phyloP scores from a whole-genome alignment of 2,329 filamentous ascomycete genomes.

The Echinosphaeria canescens region DNA sequence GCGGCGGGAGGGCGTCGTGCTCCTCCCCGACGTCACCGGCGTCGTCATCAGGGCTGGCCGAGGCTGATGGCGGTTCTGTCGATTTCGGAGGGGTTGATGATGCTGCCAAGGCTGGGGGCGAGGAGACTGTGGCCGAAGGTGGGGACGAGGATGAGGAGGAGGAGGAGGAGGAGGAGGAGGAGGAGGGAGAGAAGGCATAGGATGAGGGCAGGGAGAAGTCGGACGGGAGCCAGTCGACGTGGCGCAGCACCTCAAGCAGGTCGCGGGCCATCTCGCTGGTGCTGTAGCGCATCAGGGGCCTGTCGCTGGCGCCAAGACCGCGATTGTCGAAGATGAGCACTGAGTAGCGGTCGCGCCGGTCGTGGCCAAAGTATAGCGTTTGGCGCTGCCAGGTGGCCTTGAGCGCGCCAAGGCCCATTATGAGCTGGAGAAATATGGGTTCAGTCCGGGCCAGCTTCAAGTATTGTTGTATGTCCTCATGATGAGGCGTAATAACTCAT shows the following conservation, averaged over 20 bases:
- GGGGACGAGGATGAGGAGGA: no score
- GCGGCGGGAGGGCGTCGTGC: conserved; percentile 2
- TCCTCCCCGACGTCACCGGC: no score
- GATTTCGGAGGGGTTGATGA: no score
- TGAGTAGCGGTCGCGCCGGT: conserved; percentile 42
- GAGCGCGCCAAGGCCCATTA: conserved; percentile 59
- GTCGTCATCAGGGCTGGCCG: no score
- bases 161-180: neutral
- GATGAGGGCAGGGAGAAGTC: no score
- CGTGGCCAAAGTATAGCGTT: conserved; percentile 63
- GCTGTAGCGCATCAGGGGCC: conserved; percentile 56
- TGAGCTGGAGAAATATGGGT: conserved; percentile 26
- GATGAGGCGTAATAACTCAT: no score
- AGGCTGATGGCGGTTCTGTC: no score
- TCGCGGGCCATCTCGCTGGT: conserved; percentile 74
- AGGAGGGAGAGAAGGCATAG: no score
- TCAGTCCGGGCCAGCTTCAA: no score
- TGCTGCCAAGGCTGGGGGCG: no score
- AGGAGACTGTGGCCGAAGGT: neutral
- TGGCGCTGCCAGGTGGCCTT: conserved; percentile 62
- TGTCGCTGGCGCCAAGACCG: conserved; percentile 63
- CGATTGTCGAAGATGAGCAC: conserved; percentile 67
- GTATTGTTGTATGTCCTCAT: no score
- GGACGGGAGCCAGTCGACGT: conserved; percentile 53
- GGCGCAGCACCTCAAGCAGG: conserved; percentile 43